These are phyloP conservation scores for Lactarius quietus DNA, from an alignment of 768 basidiomycete species.

Conservation along the genomic window DNA sequence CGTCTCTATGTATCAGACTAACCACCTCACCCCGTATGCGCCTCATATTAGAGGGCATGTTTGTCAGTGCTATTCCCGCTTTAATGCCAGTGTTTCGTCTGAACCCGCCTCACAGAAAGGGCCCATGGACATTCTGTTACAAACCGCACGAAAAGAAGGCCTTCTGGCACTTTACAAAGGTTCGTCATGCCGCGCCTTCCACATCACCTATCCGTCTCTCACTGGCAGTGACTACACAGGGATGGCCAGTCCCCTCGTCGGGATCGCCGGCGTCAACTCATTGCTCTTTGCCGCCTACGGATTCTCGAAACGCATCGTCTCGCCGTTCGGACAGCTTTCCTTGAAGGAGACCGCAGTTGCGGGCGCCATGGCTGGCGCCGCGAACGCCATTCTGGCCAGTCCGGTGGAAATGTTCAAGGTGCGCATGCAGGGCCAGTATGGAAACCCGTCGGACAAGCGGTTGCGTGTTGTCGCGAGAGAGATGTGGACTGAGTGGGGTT, in stretches of 20 bases:
- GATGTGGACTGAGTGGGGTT: slow-evolving; percentile 86
- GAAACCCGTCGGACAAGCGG: slow-evolving; percentile 71
- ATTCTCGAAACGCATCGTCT: slow-evolving; percentile 75
- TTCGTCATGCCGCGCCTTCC: slow-evolving; percentile 31
- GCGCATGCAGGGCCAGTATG: slow-evolving; percentile 96
- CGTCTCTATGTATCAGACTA: slow-evolving; percentile 4
- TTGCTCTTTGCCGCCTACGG: slow-evolving; percentile 90
- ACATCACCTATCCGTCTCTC: background rate
- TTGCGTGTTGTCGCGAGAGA: slow-evolving; percentile 68
- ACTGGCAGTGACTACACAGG: slow-evolving; percentile 41
- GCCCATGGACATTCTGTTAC: slow-evolving; percentile 83
- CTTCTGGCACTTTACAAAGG: slow-evolving; percentile 95
- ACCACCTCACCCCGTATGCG: slow-evolving; percentile 9
- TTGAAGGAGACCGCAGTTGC: slow-evolving; percentile 78
- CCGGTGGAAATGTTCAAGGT: slow-evolving; percentile 99
- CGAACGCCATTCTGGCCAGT: slow-evolving; percentile 85
- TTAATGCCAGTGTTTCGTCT: background rate
- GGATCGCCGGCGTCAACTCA: slow-evolving; percentile 95
- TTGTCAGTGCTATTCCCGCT: slow-evolving; percentile 51
- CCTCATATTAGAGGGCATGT: slow-evolving; percentile 66
- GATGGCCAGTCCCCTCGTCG: slow-evolving; percentile 87
- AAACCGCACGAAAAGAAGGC: slow-evolving; percentile 84
- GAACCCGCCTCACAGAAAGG: slow-evolving; percentile 58
- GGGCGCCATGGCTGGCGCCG: slow-evolving; percentile 90
- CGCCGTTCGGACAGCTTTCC: slow-evolving; percentile 83